phyloP scores from a whole-genome alignment of 441 rosid species.

The Biscutella auriculata region DNA sequence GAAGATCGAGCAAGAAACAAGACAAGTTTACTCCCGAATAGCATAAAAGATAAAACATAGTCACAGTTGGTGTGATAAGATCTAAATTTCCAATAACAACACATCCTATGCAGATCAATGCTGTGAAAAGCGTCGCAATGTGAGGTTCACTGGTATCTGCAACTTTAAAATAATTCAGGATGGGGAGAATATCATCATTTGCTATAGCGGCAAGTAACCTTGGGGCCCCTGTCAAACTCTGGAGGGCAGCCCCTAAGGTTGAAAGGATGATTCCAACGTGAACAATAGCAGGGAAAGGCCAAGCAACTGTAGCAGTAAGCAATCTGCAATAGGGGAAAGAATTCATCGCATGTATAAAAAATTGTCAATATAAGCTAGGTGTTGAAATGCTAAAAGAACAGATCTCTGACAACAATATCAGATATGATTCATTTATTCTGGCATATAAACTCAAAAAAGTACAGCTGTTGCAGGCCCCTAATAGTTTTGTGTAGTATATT shows the following conservation, averaged over 20 bases:
- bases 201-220: conserved; percentile 96
- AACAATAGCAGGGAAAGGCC: conserved; percentile 87
- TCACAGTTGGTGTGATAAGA: conserved; percentile 90
- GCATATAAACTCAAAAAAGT: not conserved
- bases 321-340: conserved; percentile 44
- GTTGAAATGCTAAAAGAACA: not conserved
- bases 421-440: conserved; percentile 1
- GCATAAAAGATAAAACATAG: conserved; percentile 96
- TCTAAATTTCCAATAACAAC: conserved; percentile 93
- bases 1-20: conserved; percentile 96
- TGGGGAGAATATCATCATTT: conserved; percentile 95
- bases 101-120: conserved; percentile 80
- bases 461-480: not conserved
- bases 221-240: conserved; percentile 95
- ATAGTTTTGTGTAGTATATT: not conserved
- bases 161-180: conserved; percentile 88
- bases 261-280: conserved; percentile 92
- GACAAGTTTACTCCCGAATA: conserved; percentile 96
- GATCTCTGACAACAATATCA: conserved; percentile 1
- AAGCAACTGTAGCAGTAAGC: conserved; percentile 91
- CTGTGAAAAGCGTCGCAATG: conserved; percentile 83
- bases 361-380: not conserved
- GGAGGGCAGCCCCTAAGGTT: conserved; percentile 98
- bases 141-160: conserved; percentile 84
- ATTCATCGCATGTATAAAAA: not conserved